Evolutionary conservation across 345 rosid genomes (phyloP).

Genomic region (Angophora floribunda): DNA sequence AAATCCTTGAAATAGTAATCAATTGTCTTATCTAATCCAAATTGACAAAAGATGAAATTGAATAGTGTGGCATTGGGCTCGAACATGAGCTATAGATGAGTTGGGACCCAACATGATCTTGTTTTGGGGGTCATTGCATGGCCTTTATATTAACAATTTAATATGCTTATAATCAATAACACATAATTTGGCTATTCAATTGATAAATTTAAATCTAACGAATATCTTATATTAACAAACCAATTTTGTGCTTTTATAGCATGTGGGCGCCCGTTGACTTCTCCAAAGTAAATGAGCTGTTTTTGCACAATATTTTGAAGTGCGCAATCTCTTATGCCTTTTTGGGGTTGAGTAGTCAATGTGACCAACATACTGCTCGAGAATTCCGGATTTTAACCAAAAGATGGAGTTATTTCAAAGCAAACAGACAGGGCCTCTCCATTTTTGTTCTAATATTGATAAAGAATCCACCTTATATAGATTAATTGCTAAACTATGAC

Average conservation of each 20-base stretch:
- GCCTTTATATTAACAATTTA: not conserved
- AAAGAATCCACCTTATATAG: not conserved
- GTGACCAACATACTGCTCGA: not conserved
- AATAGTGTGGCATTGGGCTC: not conserved
- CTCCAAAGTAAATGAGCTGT: not conserved
- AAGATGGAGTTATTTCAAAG: not conserved
- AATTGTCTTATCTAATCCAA: too few species aligned
- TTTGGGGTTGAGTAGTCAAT: not conserved
- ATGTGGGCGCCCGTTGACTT: not conserved
- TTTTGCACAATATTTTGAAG: not conserved
- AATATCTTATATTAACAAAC: too few species aligned
- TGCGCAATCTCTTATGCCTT: too few species aligned
- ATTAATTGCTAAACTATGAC: not conserved
- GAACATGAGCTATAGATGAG: too few species aligned
- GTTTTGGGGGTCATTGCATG: too few species aligned
- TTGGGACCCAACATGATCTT: not conserved
- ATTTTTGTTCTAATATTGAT: not conserved
- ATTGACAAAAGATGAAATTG: too few species aligned
- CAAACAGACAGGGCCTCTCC: not conserved
- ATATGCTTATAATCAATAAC: not conserved
- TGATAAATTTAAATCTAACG: not conserved
- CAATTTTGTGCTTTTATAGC: not conserved
- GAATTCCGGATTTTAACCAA: not conserved
- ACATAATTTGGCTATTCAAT: not conserved
- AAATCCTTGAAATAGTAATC: not conserved